Base-by-base conservation (phyloP, 116 monocot species). In the Phalaenopsis hybrid region DNA sequence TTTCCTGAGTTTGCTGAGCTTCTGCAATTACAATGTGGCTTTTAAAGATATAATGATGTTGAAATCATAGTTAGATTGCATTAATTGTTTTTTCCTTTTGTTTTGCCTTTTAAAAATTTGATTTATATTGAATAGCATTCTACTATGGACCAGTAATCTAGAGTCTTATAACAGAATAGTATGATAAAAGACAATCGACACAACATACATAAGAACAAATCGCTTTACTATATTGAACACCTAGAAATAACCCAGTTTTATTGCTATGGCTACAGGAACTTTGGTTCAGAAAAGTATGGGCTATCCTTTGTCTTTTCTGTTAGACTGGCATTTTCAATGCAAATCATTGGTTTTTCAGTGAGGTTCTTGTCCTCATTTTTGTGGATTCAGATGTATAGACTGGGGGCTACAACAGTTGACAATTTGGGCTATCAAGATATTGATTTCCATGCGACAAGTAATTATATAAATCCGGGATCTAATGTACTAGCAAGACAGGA, bases 361-460 rank as follows among this genome's bases (percentile, higher is more conserved):
- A 94, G 95, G 82, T 85, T 91, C 67, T 68, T 91, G n/a, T 98
- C 98, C 28, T 88, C 95, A 81, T 85, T 98, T 49, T 75, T 98
- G n/a, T 98, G 98, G 98, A 91, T 98, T 81, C 98, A 95, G 86
- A 95, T 98, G 85, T 98, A 98, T 72, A 89, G 93, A 74, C 79
- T 98, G 78, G 98, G 98, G 45, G 81, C 77, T 75, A 83, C 93
- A 82, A 79, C 69, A 44, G 78, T 85, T 57, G 83, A 86, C 52
- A 88, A 58, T 84, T 63, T 86, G 81, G 61, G 79, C 72, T 85
- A 85, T 81, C 78, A 59, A 78, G 91, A 86, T 79, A 77, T 79
- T 75, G 94, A 93, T 79, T 89, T 50, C 84, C 90, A 88, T 83
- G 20, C 82, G 49, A 85, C 92, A 81, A 92, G 84, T 69, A 89